A percentile compares a stretch with the other conserved stretches of the same genome.
phyloP scores from a whole-genome alignment of 495 filamentous ascomycete genomes.

The Friedmanniomyces simplex region DNA sequence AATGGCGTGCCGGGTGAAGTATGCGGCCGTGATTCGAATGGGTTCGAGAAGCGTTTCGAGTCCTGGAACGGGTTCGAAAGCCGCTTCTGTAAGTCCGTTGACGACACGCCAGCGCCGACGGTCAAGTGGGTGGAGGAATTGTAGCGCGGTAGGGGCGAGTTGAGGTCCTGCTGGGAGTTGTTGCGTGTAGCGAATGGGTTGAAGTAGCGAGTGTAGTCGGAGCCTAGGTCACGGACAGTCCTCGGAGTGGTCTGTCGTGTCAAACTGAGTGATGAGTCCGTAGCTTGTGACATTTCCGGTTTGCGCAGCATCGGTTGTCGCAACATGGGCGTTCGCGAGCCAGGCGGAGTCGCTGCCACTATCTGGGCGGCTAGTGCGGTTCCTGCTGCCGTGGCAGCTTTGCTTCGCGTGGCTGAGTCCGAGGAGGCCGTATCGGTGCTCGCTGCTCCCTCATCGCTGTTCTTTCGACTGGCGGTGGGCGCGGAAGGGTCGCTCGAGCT shows the following conservation, averaged over 20 bases:
- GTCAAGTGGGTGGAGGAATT: constrained; percentile 18
- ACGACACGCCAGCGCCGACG: constrained; percentile 5
- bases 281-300: constrained; percentile 8
- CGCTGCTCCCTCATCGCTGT: constrained; percentile 6
- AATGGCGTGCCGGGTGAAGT: constrained; percentile 6
- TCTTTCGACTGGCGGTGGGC: not conserved
- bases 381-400: constrained; percentile 10
- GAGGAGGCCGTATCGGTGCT: not conserved
- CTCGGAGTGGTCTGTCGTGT: constrained; percentile 7
- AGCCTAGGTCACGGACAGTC: constrained; percentile 33
- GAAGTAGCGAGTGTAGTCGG: constrained; percentile 41
- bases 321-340: not conserved
- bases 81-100: constrained; percentile 5
- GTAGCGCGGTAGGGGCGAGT: constrained; percentile 1
- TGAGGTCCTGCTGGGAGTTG: constrained; percentile 14
- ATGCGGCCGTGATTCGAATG: constrained; percentile 6
- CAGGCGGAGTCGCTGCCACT: not conserved
- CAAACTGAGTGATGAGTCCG: constrained; percentile 4
- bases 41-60: constrained; percentile 11
- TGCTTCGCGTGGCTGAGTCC: not conserved
- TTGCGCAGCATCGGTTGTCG: not conserved
- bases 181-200: constrained; percentile 24
- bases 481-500: not conserved
- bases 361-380: constrained; percentile 9
- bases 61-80: constrained; percentile 17